phyloP scores from a whole-genome alignment of 768 basidiomycete genomes.

The Psilocybe subaeruginosa region DNA sequence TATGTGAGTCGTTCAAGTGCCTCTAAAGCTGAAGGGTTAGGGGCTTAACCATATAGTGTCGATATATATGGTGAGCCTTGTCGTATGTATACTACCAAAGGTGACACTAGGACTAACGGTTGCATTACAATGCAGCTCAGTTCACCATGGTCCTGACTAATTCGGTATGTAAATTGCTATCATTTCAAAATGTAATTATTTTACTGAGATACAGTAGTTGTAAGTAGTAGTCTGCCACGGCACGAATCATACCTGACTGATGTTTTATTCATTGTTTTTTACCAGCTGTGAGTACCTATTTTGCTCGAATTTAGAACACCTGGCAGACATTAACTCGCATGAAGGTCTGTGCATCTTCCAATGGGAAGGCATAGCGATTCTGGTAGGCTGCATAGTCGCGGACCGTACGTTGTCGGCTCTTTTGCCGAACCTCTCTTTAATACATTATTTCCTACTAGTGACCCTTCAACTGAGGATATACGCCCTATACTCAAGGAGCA shows the following conservation, averaged over 20 bases:
- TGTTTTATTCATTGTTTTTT: neutral
- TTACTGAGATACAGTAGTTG: too few relatives aligned
- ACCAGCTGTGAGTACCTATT: too few relatives aligned
- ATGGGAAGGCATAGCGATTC: neutral
- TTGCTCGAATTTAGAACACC: too few relatives aligned
- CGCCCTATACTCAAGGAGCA: neutral
- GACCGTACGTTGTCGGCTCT: neutral
- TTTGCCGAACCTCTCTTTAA: neutral
- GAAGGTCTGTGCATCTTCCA: neutral
- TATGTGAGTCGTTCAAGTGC: neutral
- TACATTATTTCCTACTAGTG: neutral
- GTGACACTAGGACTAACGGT: neutral
- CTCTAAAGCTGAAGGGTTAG: too few relatives aligned
- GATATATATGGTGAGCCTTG: neutral
- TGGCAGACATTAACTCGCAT: too few relatives aligned
- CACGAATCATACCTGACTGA: too few relatives aligned
- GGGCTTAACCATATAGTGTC: neutral
- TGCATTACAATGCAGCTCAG: neutral
- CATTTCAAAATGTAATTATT: too few relatives aligned
- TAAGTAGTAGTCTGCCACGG: too few relatives aligned
- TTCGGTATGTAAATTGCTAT: neutral
- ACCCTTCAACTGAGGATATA: conserved; percentile 3
- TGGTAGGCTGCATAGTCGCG: conserved; percentile 1
- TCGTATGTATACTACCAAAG: neutral
- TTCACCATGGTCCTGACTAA: neutral